Conservation (phyloP, 2,329 filamentous ascomycete species). For the Trichoderma guizhouense region DNA sequence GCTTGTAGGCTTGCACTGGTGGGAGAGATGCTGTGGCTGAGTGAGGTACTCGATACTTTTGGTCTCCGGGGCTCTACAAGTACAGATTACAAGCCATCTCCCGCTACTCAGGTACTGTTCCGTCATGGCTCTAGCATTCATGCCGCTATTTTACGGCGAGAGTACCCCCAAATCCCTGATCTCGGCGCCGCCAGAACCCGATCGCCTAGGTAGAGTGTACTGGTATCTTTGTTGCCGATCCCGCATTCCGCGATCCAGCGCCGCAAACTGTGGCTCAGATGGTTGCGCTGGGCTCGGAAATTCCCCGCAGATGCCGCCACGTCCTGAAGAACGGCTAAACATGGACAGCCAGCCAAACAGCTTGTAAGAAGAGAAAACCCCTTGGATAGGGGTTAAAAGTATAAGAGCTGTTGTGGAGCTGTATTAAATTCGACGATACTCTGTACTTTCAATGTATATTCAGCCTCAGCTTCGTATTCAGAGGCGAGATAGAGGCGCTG, state of each 20-base stretch:
- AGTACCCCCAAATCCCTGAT: not conserved
- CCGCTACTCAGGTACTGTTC: not conserved
- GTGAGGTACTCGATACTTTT: not conserved
- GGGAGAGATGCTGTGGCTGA: not conserved
- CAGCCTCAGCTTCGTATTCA: not conserved
- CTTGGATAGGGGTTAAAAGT: not conserved
- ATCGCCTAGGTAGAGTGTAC: not conserved
- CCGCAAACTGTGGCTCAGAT: not conserved
- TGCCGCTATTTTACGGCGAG: not conserved
- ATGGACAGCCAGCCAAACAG: not conserved
- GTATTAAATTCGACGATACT: not conserved
- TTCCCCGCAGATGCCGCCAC: not conserved
- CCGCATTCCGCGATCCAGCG: not conserved
- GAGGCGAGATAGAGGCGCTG: not conserved
- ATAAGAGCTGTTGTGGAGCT: not conserved
- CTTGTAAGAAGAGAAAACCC: not conserved
- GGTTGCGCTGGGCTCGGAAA: not conserved
- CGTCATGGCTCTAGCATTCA: not conserved
- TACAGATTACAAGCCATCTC: not conserved
- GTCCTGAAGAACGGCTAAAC: not conserved
- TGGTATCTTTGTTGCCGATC: not conserved
- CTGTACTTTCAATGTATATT: not conserved
- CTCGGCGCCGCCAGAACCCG: not conserved
- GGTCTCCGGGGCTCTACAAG: too few relatives aligned
- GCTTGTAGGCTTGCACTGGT: not conserved